Conservation (phyloP, 495 filamentous ascomycete genomes). For the Xylaria curta region DNA sequence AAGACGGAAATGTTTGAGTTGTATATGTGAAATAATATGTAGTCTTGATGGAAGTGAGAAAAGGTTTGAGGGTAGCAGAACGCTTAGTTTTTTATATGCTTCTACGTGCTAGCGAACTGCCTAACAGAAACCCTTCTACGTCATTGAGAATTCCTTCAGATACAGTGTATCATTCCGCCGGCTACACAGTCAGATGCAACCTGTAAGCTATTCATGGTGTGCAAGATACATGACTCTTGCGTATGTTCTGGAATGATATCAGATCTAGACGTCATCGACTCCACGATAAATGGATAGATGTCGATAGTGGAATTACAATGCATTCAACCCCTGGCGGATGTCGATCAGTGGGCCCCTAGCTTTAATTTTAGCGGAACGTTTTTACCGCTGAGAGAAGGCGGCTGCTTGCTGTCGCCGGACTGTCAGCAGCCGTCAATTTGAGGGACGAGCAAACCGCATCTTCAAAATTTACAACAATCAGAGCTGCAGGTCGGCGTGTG, state of each 20-base stretch:
- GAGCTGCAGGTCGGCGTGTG: slow-evolving; percentile 15
- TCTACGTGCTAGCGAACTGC: not conserved
- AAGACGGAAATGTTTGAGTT: not conserved
- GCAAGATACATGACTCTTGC: slow-evolving; percentile 8
- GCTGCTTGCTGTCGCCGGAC: not conserved
- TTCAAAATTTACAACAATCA: slow-evolving; percentile 30
- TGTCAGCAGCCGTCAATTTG: not conserved
- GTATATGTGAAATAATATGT: not conserved
- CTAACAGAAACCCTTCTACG: not conserved
- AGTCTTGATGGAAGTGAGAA: not conserved
- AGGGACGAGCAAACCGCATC: slow-evolving; percentile 20
- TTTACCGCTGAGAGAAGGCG: not conserved
- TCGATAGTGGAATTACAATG: not conserved
- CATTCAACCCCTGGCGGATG: not conserved
- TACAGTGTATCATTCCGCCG: not conserved
- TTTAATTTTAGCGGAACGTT: not conserved
- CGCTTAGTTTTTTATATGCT: not conserved
- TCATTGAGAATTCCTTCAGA: not conserved
- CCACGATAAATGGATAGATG: not conserved
- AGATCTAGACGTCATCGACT: slow-evolving; percentile 23
- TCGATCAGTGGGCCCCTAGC: not conserved
- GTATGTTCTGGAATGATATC: not conserved
- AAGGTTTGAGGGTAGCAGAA: not conserved
- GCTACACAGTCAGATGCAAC: slow-evolving; percentile 1
- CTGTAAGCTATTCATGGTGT: not conserved